Evolutionary conservation across 2,329 filamentous ascomycete species (phyloP), one percentile per base, ranked within the genome.

Genomic region (Aureobasidium sp.): DNA sequence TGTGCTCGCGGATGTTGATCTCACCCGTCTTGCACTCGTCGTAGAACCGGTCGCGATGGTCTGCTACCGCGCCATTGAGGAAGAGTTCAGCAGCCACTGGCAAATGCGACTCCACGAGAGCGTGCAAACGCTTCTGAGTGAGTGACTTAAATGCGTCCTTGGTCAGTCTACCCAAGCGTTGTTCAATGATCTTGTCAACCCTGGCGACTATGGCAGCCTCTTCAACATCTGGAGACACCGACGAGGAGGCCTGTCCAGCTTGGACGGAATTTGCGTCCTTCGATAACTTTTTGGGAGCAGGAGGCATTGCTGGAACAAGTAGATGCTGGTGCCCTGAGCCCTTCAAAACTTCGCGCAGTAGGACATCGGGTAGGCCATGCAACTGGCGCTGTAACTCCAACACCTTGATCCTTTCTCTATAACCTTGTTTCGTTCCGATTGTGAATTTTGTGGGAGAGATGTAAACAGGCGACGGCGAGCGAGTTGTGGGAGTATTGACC

Each of bases 11-110:
- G 1, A 59, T 1, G 23, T 23, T 48, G 23, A 23, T 23, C 41
- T 60, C 56, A 10, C 50, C 41, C 4, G 26, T 27, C 26, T 60
- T 39, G 23, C 56, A 60, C 9, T 60, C 56, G 17, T 60, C 56
- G 36, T 60, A 51, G 8, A 51, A 60, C 7, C 41, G 44, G 34
- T 60, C 56, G 36, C 56, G 56, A 13, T 60, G 37, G 26, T 29
- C 23, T 13, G 26, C 56, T 10, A 60, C 36, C 32, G 56, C 56
- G 8, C 46, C 46, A 15, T 51, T 39, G 10, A 60, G 56, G 20
- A 60, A 23, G 8, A 60, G 17, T 2, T 60, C 56, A 12, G 56
- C 46, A 7, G 56, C 56, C 2, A 60, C 4, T 15, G 56, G 56
- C 3, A 60, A 26, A 51, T 42, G 56, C 8, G 44, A 17, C 9